phyloP scores from a whole-genome alignment of 768 basidiomycete genomes.

The Suillus sp. region DNA sequence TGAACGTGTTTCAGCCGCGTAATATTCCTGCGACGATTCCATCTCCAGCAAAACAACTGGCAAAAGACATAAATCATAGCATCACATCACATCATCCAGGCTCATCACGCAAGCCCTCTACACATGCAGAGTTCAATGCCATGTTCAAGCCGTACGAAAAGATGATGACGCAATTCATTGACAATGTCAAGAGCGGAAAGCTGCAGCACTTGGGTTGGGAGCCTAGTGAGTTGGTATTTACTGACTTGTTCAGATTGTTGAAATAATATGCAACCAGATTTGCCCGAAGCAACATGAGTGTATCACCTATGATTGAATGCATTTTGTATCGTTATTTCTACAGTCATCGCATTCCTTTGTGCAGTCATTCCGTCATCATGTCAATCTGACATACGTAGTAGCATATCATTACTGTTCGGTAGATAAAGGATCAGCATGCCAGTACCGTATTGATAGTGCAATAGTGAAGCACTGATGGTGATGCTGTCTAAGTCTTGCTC shows the following conservation, averaged over 20 bases:
- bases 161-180: conserved; percentile 25
- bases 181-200: conserved; percentile 22
- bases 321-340: conserved; percentile 1
- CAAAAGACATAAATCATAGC: conserved; percentile 18
- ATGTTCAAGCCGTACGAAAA: conserved; percentile 22
- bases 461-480: neutral
- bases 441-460: neutral
- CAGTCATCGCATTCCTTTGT: neutral
- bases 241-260: neutral
- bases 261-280: neutral
- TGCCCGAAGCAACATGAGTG: conserved; percentile 7
- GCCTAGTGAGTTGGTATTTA: conserved; percentile 19
- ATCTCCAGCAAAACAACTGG: conserved; percentile 12
- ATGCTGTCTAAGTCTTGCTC: neutral
- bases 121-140: conserved; percentile 24
- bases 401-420: neutral
- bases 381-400: neutral
- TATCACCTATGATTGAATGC: neutral
- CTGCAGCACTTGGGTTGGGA: conserved; percentile 31
- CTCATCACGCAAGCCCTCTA: conserved; percentile 18
- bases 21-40: neutral
- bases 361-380: neutral
- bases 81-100: conserved; percentile 7
- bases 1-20: conserved; percentile 2
- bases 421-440: neutral